Conservation (phyloP, 2,329 filamentous ascomycete genomes). For the Penicillium polonicum region DNA sequence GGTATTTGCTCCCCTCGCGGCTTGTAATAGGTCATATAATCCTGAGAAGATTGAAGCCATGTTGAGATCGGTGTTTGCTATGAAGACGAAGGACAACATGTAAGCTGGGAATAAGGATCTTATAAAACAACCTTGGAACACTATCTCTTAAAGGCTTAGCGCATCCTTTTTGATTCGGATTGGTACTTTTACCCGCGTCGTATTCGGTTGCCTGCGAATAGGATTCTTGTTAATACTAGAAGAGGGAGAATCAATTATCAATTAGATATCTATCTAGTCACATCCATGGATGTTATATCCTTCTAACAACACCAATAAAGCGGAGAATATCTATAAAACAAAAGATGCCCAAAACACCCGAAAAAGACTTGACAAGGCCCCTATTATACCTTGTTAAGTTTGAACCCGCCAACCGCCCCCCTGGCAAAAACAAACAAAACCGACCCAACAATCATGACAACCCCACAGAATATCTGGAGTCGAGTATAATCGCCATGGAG, state of each 20-base stretch:
- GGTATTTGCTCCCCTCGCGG: not conserved
- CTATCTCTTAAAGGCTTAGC: not conserved
- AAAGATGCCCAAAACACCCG: not conserved
- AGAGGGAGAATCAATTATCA: not conserved
- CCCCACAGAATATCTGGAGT: slow-evolving; percentile 29
- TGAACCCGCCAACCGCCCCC: slow-evolving; percentile 25
- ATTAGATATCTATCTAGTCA: not conserved
- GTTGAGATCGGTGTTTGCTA: no score
- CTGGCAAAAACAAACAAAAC: slow-evolving; percentile 26
- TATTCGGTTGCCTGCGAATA: not conserved
- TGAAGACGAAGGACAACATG: not conserved
- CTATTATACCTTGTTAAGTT: slow-evolving; percentile 26
- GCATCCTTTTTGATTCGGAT: not conserved
- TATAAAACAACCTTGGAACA: not conserved
- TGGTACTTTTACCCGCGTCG: no score
- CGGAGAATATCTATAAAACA: not conserved
- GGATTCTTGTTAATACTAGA: not conserved
- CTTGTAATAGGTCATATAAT: not conserved
- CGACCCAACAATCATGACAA: slow-evolving; percentile 27
- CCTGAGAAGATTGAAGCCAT: not conserved
- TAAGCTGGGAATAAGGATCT: not conserved
- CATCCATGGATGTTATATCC: not conserved
- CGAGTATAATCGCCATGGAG: slow-evolving; percentile 27
- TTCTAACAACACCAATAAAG: not conserved
- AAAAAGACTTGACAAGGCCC: not conserved